A percentile compares a stretch with the other conserved stretches of the same genome.
Conservation (phyloP, 805 yeast genomes). For the Tetrapisispora namnaoensis region DNA sequence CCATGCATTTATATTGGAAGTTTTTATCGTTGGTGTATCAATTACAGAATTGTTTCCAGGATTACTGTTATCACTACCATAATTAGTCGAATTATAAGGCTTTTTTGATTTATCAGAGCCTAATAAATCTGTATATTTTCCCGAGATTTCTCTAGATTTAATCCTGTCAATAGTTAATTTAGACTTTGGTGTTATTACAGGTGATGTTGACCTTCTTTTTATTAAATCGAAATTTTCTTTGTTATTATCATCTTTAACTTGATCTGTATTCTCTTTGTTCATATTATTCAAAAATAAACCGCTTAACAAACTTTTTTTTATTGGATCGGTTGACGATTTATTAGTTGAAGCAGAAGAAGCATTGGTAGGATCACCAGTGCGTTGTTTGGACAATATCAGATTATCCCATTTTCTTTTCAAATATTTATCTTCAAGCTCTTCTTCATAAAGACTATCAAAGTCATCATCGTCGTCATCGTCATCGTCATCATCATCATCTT, state of each 20-base stretch:
- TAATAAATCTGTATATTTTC: not conserved
- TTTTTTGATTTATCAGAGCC: not conserved
- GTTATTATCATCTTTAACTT: not conserved
- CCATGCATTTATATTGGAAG: conserved; percentile 19
- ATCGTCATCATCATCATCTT: conserved; percentile 16
- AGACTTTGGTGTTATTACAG: not conserved
- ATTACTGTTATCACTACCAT: not conserved
- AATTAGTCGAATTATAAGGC: not conserved
- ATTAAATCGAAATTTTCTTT: not conserved
- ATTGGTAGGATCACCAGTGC: not conserved
- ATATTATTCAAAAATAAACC: conserved; percentile 17
- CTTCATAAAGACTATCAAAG: conserved; percentile 14
- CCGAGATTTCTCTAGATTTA: not conserved
- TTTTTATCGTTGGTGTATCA: conserved; percentile 10
- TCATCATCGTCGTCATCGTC: conserved; percentile 16
- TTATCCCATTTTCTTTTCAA: conserved; percentile 27
- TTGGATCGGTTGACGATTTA: conserved; percentile 10
- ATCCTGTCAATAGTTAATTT: not conserved
- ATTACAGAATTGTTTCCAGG: not conserved
- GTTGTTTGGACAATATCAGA: conserved; percentile 17
- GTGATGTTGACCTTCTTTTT: not conserved
- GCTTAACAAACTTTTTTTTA: conserved; percentile 23
- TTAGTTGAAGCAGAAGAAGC: not conserved
- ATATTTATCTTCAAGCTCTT: conserved; percentile 25
- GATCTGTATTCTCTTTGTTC: conserved; percentile 9